Percentiles rank a stretch among this genome's conserved stretches.
These are phyloP conservation scores for Syzygium aqueum DNA, from an alignment of 345 rosid species.

Conservation along the genomic window DNA sequence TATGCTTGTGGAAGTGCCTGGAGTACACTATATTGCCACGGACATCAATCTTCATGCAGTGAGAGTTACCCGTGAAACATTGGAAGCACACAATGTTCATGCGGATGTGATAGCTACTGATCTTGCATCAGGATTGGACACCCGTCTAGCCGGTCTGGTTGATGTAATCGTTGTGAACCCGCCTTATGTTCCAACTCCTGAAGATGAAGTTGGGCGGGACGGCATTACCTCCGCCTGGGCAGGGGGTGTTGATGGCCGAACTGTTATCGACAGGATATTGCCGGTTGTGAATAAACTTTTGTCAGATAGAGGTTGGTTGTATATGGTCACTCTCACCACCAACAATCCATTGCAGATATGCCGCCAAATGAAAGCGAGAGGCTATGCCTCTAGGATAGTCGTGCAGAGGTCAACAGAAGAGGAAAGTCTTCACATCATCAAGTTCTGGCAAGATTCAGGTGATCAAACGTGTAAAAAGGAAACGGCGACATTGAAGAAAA, in stretches of 20 bases:
- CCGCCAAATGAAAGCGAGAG: constrained; percentile 52
- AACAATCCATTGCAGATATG: constrained; percentile 52
- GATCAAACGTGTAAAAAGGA: constrained; percentile 11
- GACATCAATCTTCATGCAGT: constrained; percentile 62
- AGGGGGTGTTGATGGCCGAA: constrained; percentile 61
- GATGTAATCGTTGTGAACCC: constrained; percentile 90
- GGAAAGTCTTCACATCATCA: constrained; percentile 33
- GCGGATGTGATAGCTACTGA: constrained; percentile 56
- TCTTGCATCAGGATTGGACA: constrained; percentile 64
- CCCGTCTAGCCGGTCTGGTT: constrained; percentile 49
- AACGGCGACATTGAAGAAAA: not conserved
- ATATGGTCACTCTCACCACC: constrained; percentile 33
- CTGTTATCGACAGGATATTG: constrained; percentile 29
- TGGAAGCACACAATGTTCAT: constrained; percentile 57
- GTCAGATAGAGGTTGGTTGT: constrained; percentile 74
- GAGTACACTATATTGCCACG: constrained; percentile 48
- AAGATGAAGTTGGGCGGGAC: constrained; percentile 54
- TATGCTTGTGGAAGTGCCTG: constrained; percentile 34
- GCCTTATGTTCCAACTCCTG: constrained; percentile 94
- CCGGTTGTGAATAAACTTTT: constrained; percentile 37
- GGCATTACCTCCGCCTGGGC: constrained; percentile 82
- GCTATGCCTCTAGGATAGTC: constrained; percentile 59
- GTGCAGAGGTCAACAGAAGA: constrained; percentile 51
- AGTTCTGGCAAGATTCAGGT: constrained; percentile 41
- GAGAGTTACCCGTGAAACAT: constrained; percentile 45